Base-by-base conservation (phyloP, 1,284 basidiomycete species). In the Cystobasidium sp. region DNA sequence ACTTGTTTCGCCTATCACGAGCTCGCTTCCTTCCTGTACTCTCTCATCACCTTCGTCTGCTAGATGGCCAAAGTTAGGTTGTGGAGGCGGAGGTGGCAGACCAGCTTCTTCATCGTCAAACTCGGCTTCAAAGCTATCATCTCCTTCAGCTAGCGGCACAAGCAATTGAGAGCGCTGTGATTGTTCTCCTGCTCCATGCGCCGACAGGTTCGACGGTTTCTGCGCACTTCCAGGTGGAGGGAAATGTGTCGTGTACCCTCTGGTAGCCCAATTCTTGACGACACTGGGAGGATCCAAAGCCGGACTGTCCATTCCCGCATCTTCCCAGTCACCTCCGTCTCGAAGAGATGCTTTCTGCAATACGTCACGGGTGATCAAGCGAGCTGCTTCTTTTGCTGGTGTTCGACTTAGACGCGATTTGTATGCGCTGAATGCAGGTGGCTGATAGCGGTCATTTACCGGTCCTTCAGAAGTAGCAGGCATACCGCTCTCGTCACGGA, bases 181-280 rank as follows among this genome's bases (percentile, higher is more conserved):
- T 18, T 43, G 16, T 12, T 18, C 39, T 31, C 39, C 41, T 16
- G 1, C 8, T 22, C 9, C 49, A 31, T 4, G 46, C 14, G 18
- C 37, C 12, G 44, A n/a, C 53, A 31, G 16, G 16, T 46, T 12
- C 53, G 12, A 6, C n/a, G 69, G 22, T 41, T 52, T 52, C 20
- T 53, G 58, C 47, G 31, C 47, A 49, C 69, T 51, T 3, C 47
- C 39, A 16, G 59, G 41, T 31, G 47, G n/a, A 10, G 68, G 56
- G 31, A 49, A 49, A 10, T 39, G 31, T 1, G 44, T 44, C 1
- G 55, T 64, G 49, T 75, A 75, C 20, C 64, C 63, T n/a, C 75
- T 41, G 6, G 75, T 75, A 56, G 61, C 61, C 75, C 75, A 75
- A 59, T 75, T 75, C 68, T 75, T 75, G 22, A 75, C 69, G 10